These are phyloP conservation scores for Spathaspora girioi DNA, from an alignment of 805 yeast genomes.

Conservation along the genomic window DNA sequence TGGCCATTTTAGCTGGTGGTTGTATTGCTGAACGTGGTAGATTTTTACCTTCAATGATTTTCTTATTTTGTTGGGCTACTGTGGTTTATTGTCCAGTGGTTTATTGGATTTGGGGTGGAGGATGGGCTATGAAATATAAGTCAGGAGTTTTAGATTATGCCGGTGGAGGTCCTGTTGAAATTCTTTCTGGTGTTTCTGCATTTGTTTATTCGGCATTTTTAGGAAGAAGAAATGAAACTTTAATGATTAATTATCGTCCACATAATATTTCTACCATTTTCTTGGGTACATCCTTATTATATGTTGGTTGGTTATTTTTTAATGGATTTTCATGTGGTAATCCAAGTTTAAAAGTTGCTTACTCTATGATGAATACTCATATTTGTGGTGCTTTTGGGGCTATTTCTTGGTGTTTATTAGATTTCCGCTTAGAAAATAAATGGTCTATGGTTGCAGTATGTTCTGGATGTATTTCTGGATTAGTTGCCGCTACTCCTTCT, in stretches of 20 bases:
- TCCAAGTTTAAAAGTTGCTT: constrained; percentile 79
- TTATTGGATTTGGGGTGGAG: constrained; percentile 94
- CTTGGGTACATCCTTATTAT: constrained; percentile 78
- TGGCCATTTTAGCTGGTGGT: constrained; percentile 89
- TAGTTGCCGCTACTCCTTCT: constrained; percentile 96
- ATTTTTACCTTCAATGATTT: constrained; percentile 77
- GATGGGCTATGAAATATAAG: constrained; percentile 75
- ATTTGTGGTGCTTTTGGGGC: constrained; percentile 89
- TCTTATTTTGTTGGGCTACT: constrained; percentile 85
- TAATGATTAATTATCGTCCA: constrained; percentile 86
- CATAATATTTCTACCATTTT: constrained; percentile 92
- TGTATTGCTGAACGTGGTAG: constrained; percentile 87
- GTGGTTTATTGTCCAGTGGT: constrained; percentile 92
- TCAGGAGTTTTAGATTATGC: constrained; percentile 97
- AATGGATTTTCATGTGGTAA: constrained; percentile 86
- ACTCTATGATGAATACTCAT: constrained; percentile 90
- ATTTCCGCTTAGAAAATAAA: constrained; percentile 81
- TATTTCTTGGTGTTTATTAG: constrained; percentile 85
- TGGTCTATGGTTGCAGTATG: constrained; percentile 95
- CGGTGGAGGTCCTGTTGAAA: constrained; percentile 97
- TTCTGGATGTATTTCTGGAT: constrained; percentile 92
- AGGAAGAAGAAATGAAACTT: constrained; percentile 72
- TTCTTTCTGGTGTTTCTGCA: constrained; percentile 86
- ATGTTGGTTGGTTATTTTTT: constrained; percentile 97
- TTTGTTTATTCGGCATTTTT: constrained; percentile 78